Conservation (phyloP, 2,329 filamentous ascomycete genomes). For the Cryphonectria japonica region DNA sequence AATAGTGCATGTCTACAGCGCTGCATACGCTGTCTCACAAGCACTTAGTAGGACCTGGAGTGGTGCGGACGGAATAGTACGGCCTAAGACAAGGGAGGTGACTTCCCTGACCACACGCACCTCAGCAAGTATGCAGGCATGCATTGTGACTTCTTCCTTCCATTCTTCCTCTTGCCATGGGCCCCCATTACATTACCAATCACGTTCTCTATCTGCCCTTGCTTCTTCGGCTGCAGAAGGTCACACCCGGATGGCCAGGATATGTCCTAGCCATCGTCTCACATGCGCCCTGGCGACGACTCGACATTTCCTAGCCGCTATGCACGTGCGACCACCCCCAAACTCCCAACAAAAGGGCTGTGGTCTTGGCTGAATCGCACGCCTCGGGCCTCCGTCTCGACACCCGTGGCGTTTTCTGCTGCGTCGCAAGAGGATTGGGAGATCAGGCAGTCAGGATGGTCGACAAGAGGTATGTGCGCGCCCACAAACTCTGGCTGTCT, state of each 20-base stretch:
- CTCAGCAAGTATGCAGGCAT: background rate
- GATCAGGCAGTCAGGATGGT: background rate
- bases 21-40: background rate
- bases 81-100: background rate
- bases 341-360: no score
- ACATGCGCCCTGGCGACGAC: background rate
- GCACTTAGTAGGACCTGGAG: background rate
- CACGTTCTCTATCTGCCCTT: background rate
- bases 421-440: background rate
- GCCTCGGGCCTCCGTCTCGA: background rate
- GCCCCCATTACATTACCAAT: background rate
- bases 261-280: background rate
- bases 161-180: background rate
- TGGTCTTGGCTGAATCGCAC: no score
- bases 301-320: background rate
- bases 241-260: background rate
- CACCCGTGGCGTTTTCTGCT: background rate
- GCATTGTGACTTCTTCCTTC: background rate
- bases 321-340: background rate
- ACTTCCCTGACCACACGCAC: background rate
- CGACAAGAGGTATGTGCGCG: background rate
- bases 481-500: no score
- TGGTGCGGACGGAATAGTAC: background rate
- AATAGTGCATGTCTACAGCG: background rate
- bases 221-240: background rate